These are phyloP conservation scores for Emmonsia crescens DNA, from an alignment of 2,329 filamentous ascomycete species.

Conservation along the genomic window DNA sequence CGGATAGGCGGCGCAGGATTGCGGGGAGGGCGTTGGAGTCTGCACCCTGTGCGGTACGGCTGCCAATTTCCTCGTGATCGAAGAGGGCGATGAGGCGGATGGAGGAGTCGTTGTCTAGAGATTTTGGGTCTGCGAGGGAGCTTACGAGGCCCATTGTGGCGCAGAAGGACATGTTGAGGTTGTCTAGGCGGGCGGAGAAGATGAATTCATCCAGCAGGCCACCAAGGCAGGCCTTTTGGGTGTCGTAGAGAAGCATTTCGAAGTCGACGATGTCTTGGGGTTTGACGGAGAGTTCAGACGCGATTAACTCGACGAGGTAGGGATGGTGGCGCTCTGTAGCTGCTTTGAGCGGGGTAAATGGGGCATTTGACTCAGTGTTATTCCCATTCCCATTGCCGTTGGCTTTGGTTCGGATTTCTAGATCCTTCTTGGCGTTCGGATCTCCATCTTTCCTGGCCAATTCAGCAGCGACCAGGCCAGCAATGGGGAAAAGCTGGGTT, in stretches of 20 bases:
- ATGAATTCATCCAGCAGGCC: constrained; percentile 90
- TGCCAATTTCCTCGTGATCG: constrained; percentile 96
- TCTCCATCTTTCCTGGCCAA: constrained; percentile 60
- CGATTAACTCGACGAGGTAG: constrained; percentile 74
- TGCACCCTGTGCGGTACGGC: constrained; percentile 81
- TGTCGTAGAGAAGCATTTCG: constrained; percentile 93
- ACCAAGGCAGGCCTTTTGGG: constrained; percentile 78
- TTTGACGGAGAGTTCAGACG: constrained; percentile 61
- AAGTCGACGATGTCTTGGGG: constrained; percentile 76
- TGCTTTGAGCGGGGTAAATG: constrained; percentile 64
- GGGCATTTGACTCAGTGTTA: constrained; percentile 11
- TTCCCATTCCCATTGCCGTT: constrained; percentile 26
- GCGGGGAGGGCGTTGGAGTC: constrained; percentile 84
- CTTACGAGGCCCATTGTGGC: constrained; percentile 73
- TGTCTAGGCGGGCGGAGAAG: constrained; percentile 91
- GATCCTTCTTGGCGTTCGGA: constrained; percentile 22
- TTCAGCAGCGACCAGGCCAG: constrained; percentile 75
- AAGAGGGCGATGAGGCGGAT: constrained; percentile 93
- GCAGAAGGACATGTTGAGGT: constrained; percentile 94
- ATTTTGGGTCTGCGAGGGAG: constrained; percentile 53
- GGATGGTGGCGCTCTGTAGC: constrained; percentile 80
- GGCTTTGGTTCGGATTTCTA: constrained; percentile 26
- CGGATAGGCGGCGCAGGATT: constrained; percentile 74
- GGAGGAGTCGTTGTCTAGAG: constrained; percentile 62
- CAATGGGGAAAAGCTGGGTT: constrained; percentile 87